A percentile compares a stretch with the other conserved stretches of the same genome.
phyloP scores from a whole-genome alignment of 345 rosid species.

The Tarenaya hassleriana region DNA sequence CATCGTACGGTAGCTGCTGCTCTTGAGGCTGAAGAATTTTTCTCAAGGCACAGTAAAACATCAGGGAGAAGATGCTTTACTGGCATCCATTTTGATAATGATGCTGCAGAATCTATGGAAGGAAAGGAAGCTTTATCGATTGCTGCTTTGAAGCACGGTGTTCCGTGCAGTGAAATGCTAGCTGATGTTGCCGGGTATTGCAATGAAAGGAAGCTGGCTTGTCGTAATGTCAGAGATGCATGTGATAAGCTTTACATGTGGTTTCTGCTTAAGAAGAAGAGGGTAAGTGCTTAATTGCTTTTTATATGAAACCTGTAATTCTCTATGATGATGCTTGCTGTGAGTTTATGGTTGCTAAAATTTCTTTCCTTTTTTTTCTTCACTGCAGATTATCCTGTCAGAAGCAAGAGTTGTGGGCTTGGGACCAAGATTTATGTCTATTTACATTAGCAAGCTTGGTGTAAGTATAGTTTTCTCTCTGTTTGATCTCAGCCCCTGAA shows the following conservation, averaged over 20 bases:
- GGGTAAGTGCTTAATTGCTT: constrained; percentile 33
- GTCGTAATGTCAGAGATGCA: constrained; percentile 69
- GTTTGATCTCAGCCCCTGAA: neutral
- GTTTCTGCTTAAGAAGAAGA: constrained; percentile 61
- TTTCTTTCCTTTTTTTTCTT: neutral
- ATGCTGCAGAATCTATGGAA: constrained; percentile 50
- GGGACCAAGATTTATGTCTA: constrained; percentile 84
- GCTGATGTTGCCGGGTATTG: constrained; percentile 55
- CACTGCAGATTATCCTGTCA: constrained; percentile 55
- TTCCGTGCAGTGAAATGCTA: constrained; percentile 46
- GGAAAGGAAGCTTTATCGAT: constrained; percentile 49
- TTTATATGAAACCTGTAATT: neutral
- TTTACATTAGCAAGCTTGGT: constrained; percentile 65
- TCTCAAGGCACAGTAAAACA: constrained; percentile 25
- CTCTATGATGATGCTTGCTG: neutral
- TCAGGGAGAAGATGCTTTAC: constrained; percentile 42
- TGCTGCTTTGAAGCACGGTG: constrained; percentile 55
- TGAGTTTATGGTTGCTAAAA: constrained; percentile 9
- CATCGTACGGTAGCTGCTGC: constrained; percentile 85
- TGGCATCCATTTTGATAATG: constrained; percentile 48
- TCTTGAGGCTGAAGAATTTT: constrained; percentile 64
- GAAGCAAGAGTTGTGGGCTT: constrained; percentile 80
- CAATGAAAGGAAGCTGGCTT: constrained; percentile 61
- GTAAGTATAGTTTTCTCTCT: constrained; percentile 36
- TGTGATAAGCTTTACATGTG: constrained; percentile 80